A percentile compares a stretch with the other conserved stretches of the same genome.
Evolutionary conservation across 2,329 filamentous ascomycete species (phyloP).

Genomic region (Fonsecaea erecta): DNA sequence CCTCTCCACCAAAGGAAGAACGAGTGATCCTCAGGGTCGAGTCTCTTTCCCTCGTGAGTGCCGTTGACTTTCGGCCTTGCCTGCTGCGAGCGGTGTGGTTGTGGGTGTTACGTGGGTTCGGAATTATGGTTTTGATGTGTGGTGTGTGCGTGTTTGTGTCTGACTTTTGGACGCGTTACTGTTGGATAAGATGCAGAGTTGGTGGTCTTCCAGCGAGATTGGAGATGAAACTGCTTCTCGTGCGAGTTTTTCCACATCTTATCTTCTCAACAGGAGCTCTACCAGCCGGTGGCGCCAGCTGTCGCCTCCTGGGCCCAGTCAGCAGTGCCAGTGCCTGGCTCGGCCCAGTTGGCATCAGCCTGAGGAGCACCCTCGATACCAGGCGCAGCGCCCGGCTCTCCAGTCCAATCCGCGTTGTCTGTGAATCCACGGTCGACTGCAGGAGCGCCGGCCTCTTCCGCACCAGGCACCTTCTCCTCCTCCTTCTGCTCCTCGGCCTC

Average conservation of each 20-base stretch:
- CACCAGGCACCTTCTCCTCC: conserved; percentile 81
- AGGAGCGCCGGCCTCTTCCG: conserved; percentile 79
- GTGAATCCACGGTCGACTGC: conserved; percentile 79
- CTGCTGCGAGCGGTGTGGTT: conserved; percentile 22
- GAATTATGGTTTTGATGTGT: neutral
- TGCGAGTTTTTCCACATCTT: conserved; percentile 25
- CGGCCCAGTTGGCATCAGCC: conserved; percentile 61
- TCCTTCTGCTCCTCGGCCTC: conserved; percentile 99
- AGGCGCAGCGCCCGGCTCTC: conserved; percentile 64
- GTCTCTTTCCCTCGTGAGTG: conserved; percentile 99
- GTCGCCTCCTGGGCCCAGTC: conserved; percentile 53
- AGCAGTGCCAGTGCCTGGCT: conserved; percentile 56
- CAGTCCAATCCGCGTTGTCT: conserved; percentile 84
- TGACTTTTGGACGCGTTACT: neutral
- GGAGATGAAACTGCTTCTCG: conserved; percentile 7
- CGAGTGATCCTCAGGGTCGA: conserved; percentile 57
- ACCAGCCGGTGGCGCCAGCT: conserved; percentile 42
- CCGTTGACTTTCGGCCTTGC: conserved; percentile 55
- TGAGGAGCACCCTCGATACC: conserved; percentile 67
- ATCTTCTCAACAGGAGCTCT: conserved; percentile 34
- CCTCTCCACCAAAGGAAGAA: conserved; percentile 61
- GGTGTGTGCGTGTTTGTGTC: neutral
- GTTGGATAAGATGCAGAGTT: neutral
- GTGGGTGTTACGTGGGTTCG: conserved; percentile 24
- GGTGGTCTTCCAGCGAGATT: conserved; percentile 4